A percentile compares a stretch with the other conserved stretches of the same genome.
Evolutionary conservation across 176 grass and related monocot genomes (phyloP).

Genomic region (Cenchrus fungigraminus): DNA sequence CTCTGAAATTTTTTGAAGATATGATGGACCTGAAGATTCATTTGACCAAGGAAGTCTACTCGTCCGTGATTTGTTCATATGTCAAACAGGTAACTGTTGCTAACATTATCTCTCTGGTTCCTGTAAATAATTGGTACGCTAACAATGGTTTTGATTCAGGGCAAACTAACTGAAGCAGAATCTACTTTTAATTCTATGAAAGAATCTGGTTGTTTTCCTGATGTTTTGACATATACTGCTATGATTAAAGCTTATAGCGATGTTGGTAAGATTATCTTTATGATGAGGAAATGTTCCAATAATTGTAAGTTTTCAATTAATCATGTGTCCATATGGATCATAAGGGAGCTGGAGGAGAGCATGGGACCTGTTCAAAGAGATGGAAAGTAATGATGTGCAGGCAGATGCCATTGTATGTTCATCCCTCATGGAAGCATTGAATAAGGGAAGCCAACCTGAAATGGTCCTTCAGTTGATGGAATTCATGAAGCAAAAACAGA

Average conservation of each 20-base stretch:
- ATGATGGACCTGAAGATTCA: constrained; percentile 72
- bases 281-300: constrained; percentile 14
- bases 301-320: constrained; percentile 38
- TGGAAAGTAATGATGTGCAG: constrained; percentile 62
- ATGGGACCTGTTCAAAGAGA: constrained; percentile 80
- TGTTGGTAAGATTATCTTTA: constrained; percentile 64
- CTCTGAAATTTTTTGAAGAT: constrained; percentile 80
- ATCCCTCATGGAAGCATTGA: constrained; percentile 78
- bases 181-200: constrained; percentile 81
- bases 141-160: constrained; percentile 64
- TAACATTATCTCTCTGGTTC: constrained; percentile 33
- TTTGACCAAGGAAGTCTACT: constrained; percentile 87
- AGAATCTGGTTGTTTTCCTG: constrained; percentile 66
- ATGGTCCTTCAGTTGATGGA: constrained; percentile 75
- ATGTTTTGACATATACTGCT: constrained; percentile 96
- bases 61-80: constrained; percentile 86
- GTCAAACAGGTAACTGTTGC: constrained; percentile 72
- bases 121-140: constrained; percentile 36
- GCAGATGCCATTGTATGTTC: constrained; percentile 85
- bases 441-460: constrained; percentile 69
- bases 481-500: constrained; percentile 75
- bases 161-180: constrained; percentile 75
- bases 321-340: constrained; percentile 48
- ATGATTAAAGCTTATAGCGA: constrained; percentile 79
- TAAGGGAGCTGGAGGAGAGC: constrained; percentile 74